phyloP scores from a whole-genome alignment of 306 rosid genomes.

The Castanospermum australe region DNA sequence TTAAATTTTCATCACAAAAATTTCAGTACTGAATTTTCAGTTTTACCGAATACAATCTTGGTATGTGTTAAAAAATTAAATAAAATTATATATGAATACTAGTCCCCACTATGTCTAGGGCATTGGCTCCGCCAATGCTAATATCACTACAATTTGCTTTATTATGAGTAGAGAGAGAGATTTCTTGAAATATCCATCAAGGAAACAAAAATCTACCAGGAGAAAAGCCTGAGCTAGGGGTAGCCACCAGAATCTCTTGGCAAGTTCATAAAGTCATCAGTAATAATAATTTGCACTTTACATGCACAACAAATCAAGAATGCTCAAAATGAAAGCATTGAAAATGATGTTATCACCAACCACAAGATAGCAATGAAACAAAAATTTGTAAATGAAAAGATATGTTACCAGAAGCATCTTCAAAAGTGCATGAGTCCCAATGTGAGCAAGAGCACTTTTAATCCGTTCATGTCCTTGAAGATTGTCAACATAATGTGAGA shows the following conservation, averaged over 20 bases:
- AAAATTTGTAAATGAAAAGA: conserved; percentile 2
- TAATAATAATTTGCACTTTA: neutral
- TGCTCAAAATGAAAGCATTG: neutral
- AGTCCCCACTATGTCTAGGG: too few relatives aligned
- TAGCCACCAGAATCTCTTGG: neutral
- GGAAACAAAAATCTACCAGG: neutral
- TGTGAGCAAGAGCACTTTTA: conserved; percentile 93
- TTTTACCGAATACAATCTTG: neutral
- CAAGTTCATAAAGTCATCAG: neutral
- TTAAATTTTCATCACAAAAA: too few relatives aligned
- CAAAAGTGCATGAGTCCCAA: conserved; percentile 95
- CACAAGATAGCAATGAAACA: conserved; percentile 11
- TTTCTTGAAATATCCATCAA: neutral
- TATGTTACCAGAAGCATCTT: conserved; percentile 96
- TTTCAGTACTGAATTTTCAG: neutral
- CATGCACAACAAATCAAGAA: neutral
- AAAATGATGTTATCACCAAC: conserved; percentile 16
- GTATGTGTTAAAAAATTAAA: neutral
- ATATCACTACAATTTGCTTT: neutral
- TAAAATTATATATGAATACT: neutral
- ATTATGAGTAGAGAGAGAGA: neutral
- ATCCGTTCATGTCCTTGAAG: conserved; percentile 76
- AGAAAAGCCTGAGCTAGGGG: neutral
- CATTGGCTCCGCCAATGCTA: neutral
- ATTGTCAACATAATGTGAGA: conserved; percentile 80